Evolutionary conservation across 2,329 filamentous ascomycete species (phyloP).

Genomic region (Mycosphaerelloides madeirae): DNA sequence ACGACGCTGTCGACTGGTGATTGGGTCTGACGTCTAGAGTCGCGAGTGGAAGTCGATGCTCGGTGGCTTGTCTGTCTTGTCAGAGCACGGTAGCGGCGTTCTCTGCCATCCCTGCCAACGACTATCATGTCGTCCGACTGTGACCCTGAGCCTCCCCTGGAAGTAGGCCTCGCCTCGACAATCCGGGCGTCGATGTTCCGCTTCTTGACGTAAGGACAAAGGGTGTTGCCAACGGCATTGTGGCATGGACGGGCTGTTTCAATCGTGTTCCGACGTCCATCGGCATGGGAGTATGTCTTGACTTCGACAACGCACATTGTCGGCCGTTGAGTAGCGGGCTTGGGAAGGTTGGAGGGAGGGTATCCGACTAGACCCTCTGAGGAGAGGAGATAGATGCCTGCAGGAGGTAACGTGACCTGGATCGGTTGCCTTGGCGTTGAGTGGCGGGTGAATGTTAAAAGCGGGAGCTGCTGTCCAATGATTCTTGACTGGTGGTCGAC

Average conservation of each 20-base stretch:
- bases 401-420: neutral
- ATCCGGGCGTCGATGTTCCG: conserved; percentile 14
- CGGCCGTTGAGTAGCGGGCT: neutral
- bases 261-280: conserved; percentile 18
- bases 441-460: conserved; percentile 7
- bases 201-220: conserved; percentile 21
- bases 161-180: conserved; percentile 19
- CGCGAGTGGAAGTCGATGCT: conserved; percentile 14
- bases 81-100: conserved; percentile 21
- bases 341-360: neutral
- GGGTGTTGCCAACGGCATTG: conserved; percentile 13
- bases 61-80: conserved; percentile 17
- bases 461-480: neutral
- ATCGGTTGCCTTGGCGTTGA: conserved; percentile 7
- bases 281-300: conserved; percentile 25
- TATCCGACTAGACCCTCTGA: neutral
- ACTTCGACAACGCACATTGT: conserved; percentile 31
- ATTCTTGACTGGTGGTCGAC: too few relatives aligned
- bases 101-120: conserved; percentile 19
- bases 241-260: conserved; percentile 22
- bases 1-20: conserved; percentile 18
- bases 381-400: neutral
- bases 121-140: conserved; percentile 19
- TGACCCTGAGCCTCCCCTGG: conserved; percentile 7
- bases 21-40: conserved; percentile 7